A percentile compares a stretch with the other conserved stretches of the same genome.
phyloP scores from a whole-genome alignment of 2,329 filamentous ascomycete genomes.

The Hymenoscyphus scutula region DNA sequence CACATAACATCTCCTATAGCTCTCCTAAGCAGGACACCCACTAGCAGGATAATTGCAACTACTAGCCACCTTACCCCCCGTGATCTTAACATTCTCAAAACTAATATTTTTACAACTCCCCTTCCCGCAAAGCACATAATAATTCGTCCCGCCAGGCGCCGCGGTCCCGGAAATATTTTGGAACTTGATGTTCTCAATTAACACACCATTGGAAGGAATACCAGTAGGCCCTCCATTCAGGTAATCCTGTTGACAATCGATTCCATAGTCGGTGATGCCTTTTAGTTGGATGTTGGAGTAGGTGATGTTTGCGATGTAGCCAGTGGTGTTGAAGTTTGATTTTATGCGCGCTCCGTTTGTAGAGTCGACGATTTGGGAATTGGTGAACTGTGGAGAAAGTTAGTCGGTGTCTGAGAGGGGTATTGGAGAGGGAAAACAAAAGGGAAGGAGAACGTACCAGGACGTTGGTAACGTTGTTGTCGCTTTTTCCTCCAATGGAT shows the following conservation, averaged over 20 bases:
- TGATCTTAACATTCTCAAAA: constrained; percentile 39
- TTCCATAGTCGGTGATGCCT: constrained; percentile 48
- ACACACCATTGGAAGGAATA: constrained; percentile 40
- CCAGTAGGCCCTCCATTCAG: constrained; percentile 46
- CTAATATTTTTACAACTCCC: constrained; percentile 40
- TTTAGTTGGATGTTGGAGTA: constrained; percentile 47
- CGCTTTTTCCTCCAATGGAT: constrained; percentile 36
- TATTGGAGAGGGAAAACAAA: neutral
- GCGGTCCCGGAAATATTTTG: constrained; percentile 39
- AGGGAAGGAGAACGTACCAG: constrained; percentile 22
- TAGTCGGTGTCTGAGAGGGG: neutral
- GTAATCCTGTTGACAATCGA: constrained; percentile 53
- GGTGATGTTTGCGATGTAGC: constrained; percentile 41
- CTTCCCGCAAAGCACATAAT: constrained; percentile 41
- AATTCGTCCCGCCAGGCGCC: constrained; percentile 35
- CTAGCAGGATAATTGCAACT: constrained; percentile 34
- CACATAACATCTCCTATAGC: too few relatives aligned
- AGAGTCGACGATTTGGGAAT: constrained; percentile 32
- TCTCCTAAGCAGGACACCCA: constrained; percentile 29
- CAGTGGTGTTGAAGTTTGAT: constrained; percentile 40
- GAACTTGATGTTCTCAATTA: constrained; percentile 38
- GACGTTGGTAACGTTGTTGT: constrained; percentile 38
- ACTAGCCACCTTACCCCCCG: constrained; percentile 32
- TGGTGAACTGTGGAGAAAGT: constrained; percentile 28
- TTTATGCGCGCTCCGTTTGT: constrained; percentile 42